phyloP scores from a whole-genome alignment of 306 rosid species.

The Begonia peltatifolia region DNA sequence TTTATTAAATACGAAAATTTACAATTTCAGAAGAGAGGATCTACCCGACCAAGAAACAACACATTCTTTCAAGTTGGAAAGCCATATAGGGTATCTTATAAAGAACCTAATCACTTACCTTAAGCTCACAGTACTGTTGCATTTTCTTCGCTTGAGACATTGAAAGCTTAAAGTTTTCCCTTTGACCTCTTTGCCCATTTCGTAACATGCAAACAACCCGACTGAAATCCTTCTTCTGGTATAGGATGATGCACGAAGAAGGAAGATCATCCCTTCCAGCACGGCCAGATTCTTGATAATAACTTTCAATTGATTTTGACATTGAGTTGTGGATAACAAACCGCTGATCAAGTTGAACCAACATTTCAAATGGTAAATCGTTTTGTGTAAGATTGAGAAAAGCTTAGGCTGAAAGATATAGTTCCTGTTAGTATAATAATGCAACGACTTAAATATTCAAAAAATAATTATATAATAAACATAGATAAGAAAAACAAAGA shows the following conservation, averaged over 20 bases:
- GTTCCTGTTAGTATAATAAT: neutral
- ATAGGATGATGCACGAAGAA: conserved; percentile 64
- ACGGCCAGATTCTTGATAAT: conserved; percentile 97
- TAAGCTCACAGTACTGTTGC: conserved; percentile 88
- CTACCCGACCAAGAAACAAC: too few relatives aligned
- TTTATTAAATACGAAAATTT: too few relatives aligned
- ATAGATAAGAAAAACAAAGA: conserved; percentile 9
- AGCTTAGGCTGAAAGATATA: too few relatives aligned
- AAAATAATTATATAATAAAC: neutral
- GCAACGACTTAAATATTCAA: neutral
- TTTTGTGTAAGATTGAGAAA: too few relatives aligned
- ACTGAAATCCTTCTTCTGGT: conserved; percentile 96
- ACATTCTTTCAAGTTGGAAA: too few relatives aligned
- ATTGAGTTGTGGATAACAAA: conserved; percentile 82
- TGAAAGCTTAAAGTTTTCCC: conserved; percentile 50
- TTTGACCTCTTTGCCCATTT: conserved; percentile 58
- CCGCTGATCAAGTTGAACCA: conserved; percentile 32
- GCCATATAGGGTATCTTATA: too few relatives aligned
- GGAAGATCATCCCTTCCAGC: conserved; percentile 92
- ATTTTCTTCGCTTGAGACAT: conserved; percentile 83
- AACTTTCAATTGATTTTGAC: conserved; percentile 94
- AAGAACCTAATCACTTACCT: conserved; percentile 29
- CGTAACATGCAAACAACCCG: conserved; percentile 86
- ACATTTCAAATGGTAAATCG: too few relatives aligned
- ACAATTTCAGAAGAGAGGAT: too few relatives aligned